These are phyloP conservation scores for Dothiorella sarmentorum DNA, from an alignment of 2,329 filamentous ascomycete genomes.

Conservation along the genomic window DNA sequence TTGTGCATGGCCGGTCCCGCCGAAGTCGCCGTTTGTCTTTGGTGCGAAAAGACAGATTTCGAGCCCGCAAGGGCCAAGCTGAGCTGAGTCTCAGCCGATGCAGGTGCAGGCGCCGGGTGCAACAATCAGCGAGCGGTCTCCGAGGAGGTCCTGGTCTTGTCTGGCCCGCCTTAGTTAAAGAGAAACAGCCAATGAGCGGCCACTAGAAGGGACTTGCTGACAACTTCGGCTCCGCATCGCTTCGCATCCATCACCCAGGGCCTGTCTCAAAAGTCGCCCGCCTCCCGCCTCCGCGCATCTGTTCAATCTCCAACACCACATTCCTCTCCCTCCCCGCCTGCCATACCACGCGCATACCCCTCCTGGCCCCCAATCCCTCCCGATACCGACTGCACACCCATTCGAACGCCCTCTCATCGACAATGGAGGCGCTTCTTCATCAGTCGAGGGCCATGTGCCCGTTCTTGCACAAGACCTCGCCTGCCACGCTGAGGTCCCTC, in stretches of 20 bases:
- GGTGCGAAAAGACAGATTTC: background rate
- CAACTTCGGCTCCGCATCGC: conserved; percentile 15
- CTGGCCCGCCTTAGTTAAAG: conserved; percentile 2
- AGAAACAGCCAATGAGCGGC: conserved; percentile 5
- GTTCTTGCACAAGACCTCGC: conserved; percentile 91
- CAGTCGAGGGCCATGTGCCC: conserved; percentile 97
- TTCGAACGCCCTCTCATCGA: conserved; percentile 20
- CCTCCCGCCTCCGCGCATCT: conserved; percentile 3
- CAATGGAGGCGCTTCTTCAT: conserved; percentile 90
- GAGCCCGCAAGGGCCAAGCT: background rate
- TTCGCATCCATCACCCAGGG: background rate
- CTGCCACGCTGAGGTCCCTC: conserved; percentile 84
- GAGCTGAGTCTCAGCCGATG: conserved; percentile 10
- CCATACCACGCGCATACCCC: too few species aligned
- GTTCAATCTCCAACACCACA: background rate
- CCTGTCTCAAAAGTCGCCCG: conserved; percentile 12
- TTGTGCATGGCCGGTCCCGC: background rate
- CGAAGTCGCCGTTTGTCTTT: background rate
- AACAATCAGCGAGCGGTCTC: conserved; percentile 7
- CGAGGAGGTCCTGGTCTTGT: conserved; percentile 6
- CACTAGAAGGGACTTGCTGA: conserved; percentile 13
- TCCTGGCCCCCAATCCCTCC: background rate
- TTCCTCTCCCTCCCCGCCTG: background rate
- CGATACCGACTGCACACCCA: background rate
- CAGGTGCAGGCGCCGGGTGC: background rate